These are phyloP conservation scores for Botryotinia globosa DNA, from an alignment of 2,329 filamentous ascomycete genomes.

Conservation along the genomic window DNA sequence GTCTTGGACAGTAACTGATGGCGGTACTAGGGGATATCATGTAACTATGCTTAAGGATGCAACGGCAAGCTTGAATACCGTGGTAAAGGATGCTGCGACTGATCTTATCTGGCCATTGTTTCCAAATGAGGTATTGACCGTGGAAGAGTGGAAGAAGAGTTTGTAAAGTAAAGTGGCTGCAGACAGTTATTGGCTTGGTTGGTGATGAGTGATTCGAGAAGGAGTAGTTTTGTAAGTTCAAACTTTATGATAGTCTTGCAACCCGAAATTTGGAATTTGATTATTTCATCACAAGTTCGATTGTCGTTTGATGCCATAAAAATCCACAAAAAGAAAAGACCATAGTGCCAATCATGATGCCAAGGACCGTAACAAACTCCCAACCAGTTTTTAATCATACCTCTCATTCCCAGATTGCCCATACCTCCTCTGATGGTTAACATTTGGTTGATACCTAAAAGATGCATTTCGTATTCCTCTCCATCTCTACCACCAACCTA, in stretches of 20 bases:
- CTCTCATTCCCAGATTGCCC: slow-evolving; percentile 26
- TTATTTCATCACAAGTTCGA: slow-evolving; percentile 14
- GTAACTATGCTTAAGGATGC: slow-evolving; percentile 34
- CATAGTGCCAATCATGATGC: slow-evolving; percentile 23
- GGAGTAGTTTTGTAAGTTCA: background rate
- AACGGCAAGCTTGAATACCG: slow-evolving; percentile 32
- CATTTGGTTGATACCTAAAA: slow-evolving; percentile 32
- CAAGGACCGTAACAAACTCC: slow-evolving; percentile 28
- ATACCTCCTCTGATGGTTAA: slow-evolving; percentile 26
- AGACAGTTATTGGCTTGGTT: too few species aligned
- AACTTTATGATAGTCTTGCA: background rate
- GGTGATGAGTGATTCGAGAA: background rate
- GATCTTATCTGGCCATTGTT: slow-evolving; percentile 36
- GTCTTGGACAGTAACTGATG: background rate
- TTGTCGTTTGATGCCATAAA: slow-evolving; percentile 10
- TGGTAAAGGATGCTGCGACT: slow-evolving; percentile 30
- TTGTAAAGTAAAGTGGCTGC: slow-evolving; percentile 6
- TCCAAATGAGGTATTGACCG: slow-evolving; percentile 31
- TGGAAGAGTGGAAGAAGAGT: slow-evolving; percentile 30
- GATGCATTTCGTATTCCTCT: slow-evolving; percentile 30
- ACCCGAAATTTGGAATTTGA: background rate
- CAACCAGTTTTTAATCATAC: slow-evolving; percentile 30
- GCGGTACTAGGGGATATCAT: slow-evolving; percentile 30
- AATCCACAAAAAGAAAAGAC: slow-evolving; percentile 10
- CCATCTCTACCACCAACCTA: slow-evolving; percentile 27